Evolutionary conservation across 495 filamentous ascomycete species (phyloP).

Genomic region (Tuber magnatum): DNA sequence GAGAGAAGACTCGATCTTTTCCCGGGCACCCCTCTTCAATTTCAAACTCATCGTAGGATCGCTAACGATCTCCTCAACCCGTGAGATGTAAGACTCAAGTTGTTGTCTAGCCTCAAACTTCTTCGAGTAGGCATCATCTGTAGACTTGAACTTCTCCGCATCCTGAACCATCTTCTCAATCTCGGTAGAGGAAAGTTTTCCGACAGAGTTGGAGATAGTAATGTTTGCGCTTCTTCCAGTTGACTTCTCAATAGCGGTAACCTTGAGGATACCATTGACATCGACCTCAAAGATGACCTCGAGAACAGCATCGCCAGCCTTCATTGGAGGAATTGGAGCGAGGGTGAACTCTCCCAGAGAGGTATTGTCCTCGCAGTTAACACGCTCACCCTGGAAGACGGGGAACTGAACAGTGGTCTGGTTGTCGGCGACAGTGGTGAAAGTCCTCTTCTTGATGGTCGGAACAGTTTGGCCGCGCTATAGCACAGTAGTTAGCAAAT

Average conservation of each 20-base stretch:
- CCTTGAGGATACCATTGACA: slow-evolving; percentile 99
- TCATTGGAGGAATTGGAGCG: slow-evolving; percentile 93
- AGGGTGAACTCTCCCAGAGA: slow-evolving; percentile 97
- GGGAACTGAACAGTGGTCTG: slow-evolving; percentile 97
- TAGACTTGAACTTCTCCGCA: slow-evolving; percentile 97
- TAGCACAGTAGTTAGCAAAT: slow-evolving; percentile 22
- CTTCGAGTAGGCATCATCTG: slow-evolving; percentile 98
- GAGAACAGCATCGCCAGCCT: slow-evolving; percentile 93
- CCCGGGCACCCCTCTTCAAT: slow-evolving; percentile 97
- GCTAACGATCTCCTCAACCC: slow-evolving; percentile 96
- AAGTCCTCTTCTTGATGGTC: slow-evolving; percentile 88
- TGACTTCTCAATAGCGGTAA: slow-evolving; percentile 98
- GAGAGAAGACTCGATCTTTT: slow-evolving; percentile 94
- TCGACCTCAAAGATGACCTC: slow-evolving; percentile 99
- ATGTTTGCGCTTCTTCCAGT: slow-evolving; percentile 98
- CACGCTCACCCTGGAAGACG: slow-evolving; percentile 96
- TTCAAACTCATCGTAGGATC: slow-evolving; percentile 94
- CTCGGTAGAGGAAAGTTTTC: slow-evolving; percentile 89
- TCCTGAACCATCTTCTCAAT: slow-evolving; percentile 97
- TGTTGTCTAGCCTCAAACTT: slow-evolving; percentile 97
- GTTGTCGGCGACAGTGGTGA: slow-evolving; percentile 95
- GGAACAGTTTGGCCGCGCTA: slow-evolving; percentile 82
- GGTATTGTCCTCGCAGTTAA: slow-evolving; percentile 99
- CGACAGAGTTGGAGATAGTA: slow-evolving; percentile 98
- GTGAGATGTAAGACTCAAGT: slow-evolving; percentile 97